Base-by-base conservation (phyloP, 768 basidiomycete genomes). In the Galerina sulciceps region DNA sequence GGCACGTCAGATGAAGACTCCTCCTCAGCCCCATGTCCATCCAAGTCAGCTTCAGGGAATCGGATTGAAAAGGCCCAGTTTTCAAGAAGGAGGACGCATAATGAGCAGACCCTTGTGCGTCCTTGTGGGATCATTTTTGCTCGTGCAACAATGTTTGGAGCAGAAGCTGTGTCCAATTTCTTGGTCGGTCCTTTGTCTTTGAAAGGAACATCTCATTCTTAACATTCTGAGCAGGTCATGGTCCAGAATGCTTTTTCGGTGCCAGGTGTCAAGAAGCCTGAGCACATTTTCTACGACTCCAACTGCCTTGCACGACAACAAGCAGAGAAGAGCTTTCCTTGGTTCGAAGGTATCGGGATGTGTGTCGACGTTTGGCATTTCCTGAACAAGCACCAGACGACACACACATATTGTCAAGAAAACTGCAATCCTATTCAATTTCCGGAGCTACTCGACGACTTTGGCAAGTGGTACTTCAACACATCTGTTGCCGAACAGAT, bases 401-500 rank as follows among this genome's bases (percentile, higher is more conserved):
- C 55, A 2, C 55, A 65, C 22, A 20, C 49, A 6, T 59, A 53
- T 34, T 65, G 58, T 17, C 61, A 57, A 15, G 20, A 35, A n/a
- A 31, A 65, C 20, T 65, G 61, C 45, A 65, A 65, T 48, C 61
- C 61, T 0, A 45, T 45, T 0, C 40, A 4, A 1, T 65, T 52
- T 44, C 46, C 56, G 1, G 59, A 65, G 38, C 61, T 71, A 5
- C 26, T 26, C 6, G 26, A 26, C 26, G 43, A 46, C 8, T 46
- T 41, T 45, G 51, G 37, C 1, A 40, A 54, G 20, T 67, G 65
- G 68, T 69, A 55, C 45, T 71, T 66, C 64, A 76, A 76, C 46
- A 71, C 75, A 0, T 76, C 74, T 0, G 66, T 70, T 10, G 74
- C 75, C 0, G 75, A 77, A 55, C 73, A 75, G 60, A 60, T 60